Conservation (phyloP, 176 grass and related monocot genomes). For the Rhynchospora tenuis region DNA sequence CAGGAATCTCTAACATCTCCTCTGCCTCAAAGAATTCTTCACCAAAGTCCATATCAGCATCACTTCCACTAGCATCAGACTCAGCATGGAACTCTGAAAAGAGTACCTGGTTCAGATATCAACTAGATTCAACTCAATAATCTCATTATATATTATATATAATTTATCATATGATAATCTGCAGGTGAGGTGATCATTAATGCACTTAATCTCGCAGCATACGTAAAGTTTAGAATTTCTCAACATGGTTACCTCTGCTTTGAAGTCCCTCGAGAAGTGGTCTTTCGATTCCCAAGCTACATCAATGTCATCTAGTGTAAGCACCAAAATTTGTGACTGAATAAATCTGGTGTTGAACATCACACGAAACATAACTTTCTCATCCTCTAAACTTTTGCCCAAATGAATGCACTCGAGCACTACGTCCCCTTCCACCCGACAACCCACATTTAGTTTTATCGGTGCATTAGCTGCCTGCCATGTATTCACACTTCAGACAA, state of each 20-base stretch:
- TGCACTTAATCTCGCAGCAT: not conserved
- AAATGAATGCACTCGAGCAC: conserved; percentile 84
- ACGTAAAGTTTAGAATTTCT: not conserved
- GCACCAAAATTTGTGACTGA: conserved; percentile 72
- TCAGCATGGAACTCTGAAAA: conserved; percentile 95
- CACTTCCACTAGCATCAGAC: conserved; percentile 43
- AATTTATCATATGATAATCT: not conserved
- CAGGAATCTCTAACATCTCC: conserved; percentile 75
- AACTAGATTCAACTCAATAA: conserved; percentile 48
- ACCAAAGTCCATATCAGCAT: conserved; percentile 51
- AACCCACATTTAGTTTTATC: conserved; percentile 85
- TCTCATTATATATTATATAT: not conserved
- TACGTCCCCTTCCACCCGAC: conserved; percentile 80
- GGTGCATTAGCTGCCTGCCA: conserved; percentile 66
- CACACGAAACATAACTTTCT: conserved; percentile 75
- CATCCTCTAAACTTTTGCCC: conserved; percentile 41
- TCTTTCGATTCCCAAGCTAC: conserved; percentile 59
- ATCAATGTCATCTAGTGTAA: conserved; percentile 79
- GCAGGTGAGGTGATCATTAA: not conserved
- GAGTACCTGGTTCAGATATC: conserved; percentile 89
- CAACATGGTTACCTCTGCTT: conserved; percentile 64
- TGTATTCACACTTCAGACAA: conserved; percentile 30
- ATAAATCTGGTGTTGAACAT: conserved; percentile 96
- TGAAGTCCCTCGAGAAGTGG: conserved; percentile 76
- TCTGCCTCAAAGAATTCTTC: conserved; percentile 93